These are phyloP conservation scores for Corylus avellana DNA, from an alignment of 306 rosid genomes.

Conservation along the genomic window DNA sequence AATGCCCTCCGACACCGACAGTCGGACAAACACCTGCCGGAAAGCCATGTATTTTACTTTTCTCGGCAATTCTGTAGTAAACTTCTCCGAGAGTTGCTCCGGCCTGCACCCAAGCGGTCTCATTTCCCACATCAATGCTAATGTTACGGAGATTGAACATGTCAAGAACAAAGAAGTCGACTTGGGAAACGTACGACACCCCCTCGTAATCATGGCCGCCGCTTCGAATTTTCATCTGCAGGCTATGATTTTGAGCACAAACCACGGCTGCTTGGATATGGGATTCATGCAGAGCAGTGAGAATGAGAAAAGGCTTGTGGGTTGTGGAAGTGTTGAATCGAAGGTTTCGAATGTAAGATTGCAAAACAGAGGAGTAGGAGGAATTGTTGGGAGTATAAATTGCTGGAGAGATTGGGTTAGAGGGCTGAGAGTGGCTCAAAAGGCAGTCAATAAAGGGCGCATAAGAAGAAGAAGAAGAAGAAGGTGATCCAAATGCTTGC, in stretches of 20 bases:
- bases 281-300: constrained; percentile 61
- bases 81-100: constrained; percentile 53
- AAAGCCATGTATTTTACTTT: constrained; percentile 42
- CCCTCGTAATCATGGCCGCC: constrained; percentile 81
- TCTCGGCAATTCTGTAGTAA: constrained; percentile 37
- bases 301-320: constrained; percentile 53
- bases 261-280: constrained; percentile 50
- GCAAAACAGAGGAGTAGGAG: constrained; percentile 46
- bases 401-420: constrained; percentile 52
- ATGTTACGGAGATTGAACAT: constrained; percentile 58
- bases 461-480: neutral
- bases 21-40: constrained; percentile 48
- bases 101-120: constrained; percentile 63
- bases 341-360: constrained; percentile 55
- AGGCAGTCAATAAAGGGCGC: constrained; percentile 51
- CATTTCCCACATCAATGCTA: constrained; percentile 37
- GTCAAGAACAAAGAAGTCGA: constrained; percentile 68
- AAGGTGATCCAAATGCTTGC: constrained; percentile 16
- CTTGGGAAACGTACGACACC: constrained; percentile 47
- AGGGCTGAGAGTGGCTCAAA: constrained; percentile 38
- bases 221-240: constrained; percentile 68
- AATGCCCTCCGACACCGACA: constrained; percentile 44
- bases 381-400: constrained; percentile 49
- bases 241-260: constrained; percentile 49
- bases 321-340: constrained; percentile 61